Base-by-base conservation (phyloP, 306 rosid genomes). In the Sindora glabra region DNA sequence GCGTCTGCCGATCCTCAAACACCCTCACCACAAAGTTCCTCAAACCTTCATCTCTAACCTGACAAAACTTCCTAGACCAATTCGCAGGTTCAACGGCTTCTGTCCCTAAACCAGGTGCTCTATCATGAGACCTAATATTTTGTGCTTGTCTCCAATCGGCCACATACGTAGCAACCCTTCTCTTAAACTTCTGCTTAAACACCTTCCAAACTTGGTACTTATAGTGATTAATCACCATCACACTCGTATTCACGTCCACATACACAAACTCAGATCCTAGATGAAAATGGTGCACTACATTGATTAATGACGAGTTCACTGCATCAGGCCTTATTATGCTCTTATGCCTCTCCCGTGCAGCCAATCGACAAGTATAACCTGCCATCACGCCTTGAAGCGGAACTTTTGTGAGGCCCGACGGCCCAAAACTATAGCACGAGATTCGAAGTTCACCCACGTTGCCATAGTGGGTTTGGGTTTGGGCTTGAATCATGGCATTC, bases 171-270 rank as follows among this genome's bases (percentile, higher is more conserved):
- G 95, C 94, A 22, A 90, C 97, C 59, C 96, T 81, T 63, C 83
- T 59, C 8, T 83, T 68, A 32, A 90, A 90, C 68, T 90, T 90
- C 48, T 79, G 79, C 76, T 85, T 90, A 9, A 90, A 90, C 25
- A 85, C 97, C 14, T 83, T 54, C 95, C 96, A 85, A 10, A 90
- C 97, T 44, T 85, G 97, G 64, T 90, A 87, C 76, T 90, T 90
- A 14, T 84, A 90, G 52, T 90, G 97, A 48, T 90, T 87, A 13
- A 90, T 83, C 16, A 81, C 73, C 87, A 87, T 52, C 26, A 61
- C 76, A 0, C 69, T 47, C 3, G 48, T 68, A 1, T 76, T 83
- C 22, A 55, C 68, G 3, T 87, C 78, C 47, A 73, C 70, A 0
- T 26, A 0, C 65, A 63, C 70, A 54, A 62, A 90, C 5, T 81